Conservation (phyloP, 257 asterid genomes). For the Paraleonurus japonicus region DNA sequence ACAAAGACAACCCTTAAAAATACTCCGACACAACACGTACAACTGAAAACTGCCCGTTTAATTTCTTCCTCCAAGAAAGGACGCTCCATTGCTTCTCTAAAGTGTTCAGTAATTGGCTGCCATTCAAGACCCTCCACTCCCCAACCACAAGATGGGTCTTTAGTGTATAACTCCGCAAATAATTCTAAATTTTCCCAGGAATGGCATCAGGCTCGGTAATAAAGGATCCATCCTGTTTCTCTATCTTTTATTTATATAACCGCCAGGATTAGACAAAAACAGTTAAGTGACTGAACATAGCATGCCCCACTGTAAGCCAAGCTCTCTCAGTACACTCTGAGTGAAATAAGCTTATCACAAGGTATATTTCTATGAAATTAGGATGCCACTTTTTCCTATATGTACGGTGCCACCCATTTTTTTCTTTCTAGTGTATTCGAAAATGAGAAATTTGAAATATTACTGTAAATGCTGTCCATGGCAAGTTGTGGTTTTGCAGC, state of each 20-base stretch:
- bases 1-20: no score
- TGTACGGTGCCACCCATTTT: neutral
- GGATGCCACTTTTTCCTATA: slow-evolving; percentile 11
- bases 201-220: no score
- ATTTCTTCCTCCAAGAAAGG: no score
- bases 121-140: no score
- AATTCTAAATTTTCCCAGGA: no score
- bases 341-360: neutral
- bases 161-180: no score
- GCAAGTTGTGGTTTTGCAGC: neutral
- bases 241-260: neutral
- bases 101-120: no score
- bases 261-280: neutral
- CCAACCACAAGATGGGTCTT: no score
- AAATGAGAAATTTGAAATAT: neutral
- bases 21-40: no score
- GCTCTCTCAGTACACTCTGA: neutral
- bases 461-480: slow-evolving; percentile 10
- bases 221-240: no score
- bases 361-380: neutral
- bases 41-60: no score
- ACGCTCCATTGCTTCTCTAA: no score
- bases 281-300: neutral
- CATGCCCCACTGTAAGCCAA: neutral
- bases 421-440: neutral